Evolutionary conservation across 768 basidiomycete genomes (phyloP), one percentile per base, ranked within the genome.

Genomic region (Pulveroboletus ravenelii): DNA sequence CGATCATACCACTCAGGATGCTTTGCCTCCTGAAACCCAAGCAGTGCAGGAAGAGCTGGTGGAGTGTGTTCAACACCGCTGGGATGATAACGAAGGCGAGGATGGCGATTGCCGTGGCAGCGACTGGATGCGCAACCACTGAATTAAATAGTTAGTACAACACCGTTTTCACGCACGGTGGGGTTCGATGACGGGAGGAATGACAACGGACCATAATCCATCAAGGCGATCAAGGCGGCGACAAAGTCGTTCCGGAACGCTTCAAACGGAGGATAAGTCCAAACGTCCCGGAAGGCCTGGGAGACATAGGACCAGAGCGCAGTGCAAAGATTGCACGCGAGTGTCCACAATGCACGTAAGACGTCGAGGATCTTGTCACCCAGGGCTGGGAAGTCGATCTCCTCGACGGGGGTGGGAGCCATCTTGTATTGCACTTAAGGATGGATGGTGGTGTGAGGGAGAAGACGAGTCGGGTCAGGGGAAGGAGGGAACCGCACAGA

Each of bases 181-280:
- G 29, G n/a, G n/a, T 6, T 17, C 17, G 41, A 31, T 10, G 9
- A 5, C 7, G 18, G 10, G 12, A 5, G 7, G 15, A 8, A 45
- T 12, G 34, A 45, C 3, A 57, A 61, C 59, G 43, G 0, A 62
- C 62, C 54, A 12, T 59, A 59, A 5, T 52, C 41, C 39, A 10
- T 18, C 46, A 56, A 18, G 34, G 12, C 47, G 15, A 52, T 47
- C 30, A 62, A 23, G 38, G 52, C 54, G 0, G 50, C 48, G 1
- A 23, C 30, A 5, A 62, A 38, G 14, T 48, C 60, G 45, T 52
- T 49, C 12, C 62, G 52, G 18, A 62, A 62, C 25, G 48, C 12
- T 25, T 64, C 60, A 27, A 63, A 60, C 4, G 62, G 62, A 0
- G 63, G 62, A 17, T 41, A 62, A 0, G 57, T 52, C 60, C 62